phyloP scores from a whole-genome alignment of 2,329 filamentous ascomycete genomes.

The Diaporthe caulivora region DNA sequence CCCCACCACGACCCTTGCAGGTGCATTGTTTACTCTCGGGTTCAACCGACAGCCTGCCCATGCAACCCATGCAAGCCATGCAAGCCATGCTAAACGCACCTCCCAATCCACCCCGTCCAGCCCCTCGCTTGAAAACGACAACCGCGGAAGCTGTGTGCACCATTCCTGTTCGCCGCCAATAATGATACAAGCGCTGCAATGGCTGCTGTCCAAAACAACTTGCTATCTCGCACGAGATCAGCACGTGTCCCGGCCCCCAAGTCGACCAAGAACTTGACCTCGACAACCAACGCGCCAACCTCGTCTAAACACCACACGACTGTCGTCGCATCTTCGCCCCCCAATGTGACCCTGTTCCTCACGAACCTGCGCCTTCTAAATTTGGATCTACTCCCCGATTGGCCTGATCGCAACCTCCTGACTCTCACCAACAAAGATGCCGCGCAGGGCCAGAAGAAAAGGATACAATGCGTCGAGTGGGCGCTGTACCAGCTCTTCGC shows the following conservation, averaged over 20 bases:
- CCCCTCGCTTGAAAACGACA: background rate
- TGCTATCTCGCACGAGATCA: slow-evolving; percentile 33
- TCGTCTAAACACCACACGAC: background rate
- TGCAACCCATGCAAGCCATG: too few species aligned
- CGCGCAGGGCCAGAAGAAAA: slow-evolving; percentile 81
- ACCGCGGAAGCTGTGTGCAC: too few species aligned
- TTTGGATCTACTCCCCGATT: slow-evolving; percentile 80
- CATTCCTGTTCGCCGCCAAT: background rate
- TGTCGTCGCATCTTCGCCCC: slow-evolving; percentile 49
- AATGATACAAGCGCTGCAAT: slow-evolving; percentile 11
- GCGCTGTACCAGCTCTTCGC: slow-evolving; percentile 88
- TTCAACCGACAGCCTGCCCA: background rate
- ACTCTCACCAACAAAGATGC: slow-evolving; percentile 78
- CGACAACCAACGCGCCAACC: background rate
- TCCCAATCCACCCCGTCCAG: too few species aligned
- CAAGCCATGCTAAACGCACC: too few species aligned
- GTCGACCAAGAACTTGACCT: slow-evolving; percentile 18
- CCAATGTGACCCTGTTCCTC: slow-evolving; percentile 76
- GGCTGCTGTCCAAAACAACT: slow-evolving; percentile 29
- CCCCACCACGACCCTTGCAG: background rate
- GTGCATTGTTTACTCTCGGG: slow-evolving; percentile 1
- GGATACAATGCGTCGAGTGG: slow-evolving; percentile 90
- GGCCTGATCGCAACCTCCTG: slow-evolving; percentile 79
- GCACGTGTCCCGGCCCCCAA: slow-evolving; percentile 31
- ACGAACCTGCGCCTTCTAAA: slow-evolving; percentile 87